Conservation (phyloP, 768 basidiomycete genomes). For the Amanita jacksonii region DNA sequence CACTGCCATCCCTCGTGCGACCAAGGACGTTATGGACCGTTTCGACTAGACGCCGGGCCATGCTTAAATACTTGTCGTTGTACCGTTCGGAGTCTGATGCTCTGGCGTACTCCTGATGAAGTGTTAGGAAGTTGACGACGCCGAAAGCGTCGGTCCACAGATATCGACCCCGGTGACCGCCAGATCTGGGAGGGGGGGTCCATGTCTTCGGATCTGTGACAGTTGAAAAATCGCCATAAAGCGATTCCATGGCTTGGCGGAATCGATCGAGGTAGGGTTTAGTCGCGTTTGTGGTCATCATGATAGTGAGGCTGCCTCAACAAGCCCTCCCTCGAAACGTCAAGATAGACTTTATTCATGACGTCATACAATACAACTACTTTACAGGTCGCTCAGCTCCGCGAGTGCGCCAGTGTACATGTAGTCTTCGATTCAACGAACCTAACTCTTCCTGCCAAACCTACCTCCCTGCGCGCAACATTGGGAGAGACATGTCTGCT, state of each 20-base stretch:
- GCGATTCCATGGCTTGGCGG: slow-evolving; percentile 1
- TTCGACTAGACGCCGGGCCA: slow-evolving; percentile 1
- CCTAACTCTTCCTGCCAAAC: too few species aligned
- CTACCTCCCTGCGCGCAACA: too few species aligned
- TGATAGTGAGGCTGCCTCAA: too few species aligned
- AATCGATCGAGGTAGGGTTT: neutral
- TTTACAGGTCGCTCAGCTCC: too few species aligned
- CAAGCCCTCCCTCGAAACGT: too few species aligned
- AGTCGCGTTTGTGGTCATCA: neutral
- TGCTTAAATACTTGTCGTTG: neutral
- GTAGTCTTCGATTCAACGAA: too few species aligned
- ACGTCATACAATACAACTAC: too few species aligned
- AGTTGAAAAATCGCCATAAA: neutral
- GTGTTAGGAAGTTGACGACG: slow-evolving; percentile 1
- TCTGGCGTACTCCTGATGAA: neutral
- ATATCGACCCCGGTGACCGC: slow-evolving; percentile 1
- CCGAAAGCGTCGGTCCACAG: slow-evolving; percentile 3
- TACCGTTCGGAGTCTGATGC: neutral
- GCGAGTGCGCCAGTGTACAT: too few species aligned
- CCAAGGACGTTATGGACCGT: slow-evolving; percentile 1
- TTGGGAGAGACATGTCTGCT: too few species aligned
- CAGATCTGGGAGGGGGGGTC: slow-evolving; percentile 1
- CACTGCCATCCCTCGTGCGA: neutral
- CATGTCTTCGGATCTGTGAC: neutral
- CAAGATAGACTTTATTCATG: too few species aligned